A percentile compares a stretch with the other conserved stretches of the same genome.
These are phyloP conservation scores for Alternaria consortialis DNA, from an alignment of 2,329 filamentous ascomycete species.

Conservation along the genomic window DNA sequence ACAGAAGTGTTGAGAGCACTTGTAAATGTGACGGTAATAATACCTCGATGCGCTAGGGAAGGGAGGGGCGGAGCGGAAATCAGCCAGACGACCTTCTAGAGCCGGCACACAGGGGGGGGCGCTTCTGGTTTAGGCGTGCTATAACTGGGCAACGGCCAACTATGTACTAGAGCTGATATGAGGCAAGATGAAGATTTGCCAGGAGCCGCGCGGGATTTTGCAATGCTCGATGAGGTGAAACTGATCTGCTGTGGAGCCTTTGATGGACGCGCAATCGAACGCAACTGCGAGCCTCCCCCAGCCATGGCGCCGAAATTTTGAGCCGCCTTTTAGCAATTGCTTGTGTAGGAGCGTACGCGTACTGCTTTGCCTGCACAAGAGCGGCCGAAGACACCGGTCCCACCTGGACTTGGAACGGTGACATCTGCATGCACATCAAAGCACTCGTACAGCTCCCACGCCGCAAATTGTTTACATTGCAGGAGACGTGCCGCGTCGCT, in stretches of 20 bases:
- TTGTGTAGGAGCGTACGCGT: constrained; percentile 13
- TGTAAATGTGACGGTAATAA: constrained; percentile 34
- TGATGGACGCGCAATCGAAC: constrained; percentile 45
- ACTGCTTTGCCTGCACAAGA: constrained; percentile 4
- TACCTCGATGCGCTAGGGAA: constrained; percentile 35
- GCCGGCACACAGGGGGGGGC: constrained; percentile 30
- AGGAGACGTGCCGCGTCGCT: constrained; percentile 11
- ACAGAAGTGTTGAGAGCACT: constrained; percentile 31
- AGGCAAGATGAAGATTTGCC: constrained; percentile 28
- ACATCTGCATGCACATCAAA: constrained; percentile 1
- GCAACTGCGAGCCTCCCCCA: not conserved
- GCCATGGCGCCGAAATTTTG: constrained; percentile 15
- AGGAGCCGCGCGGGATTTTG: constrained; percentile 28
- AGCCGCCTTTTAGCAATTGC: constrained; percentile 9
- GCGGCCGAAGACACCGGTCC: constrained; percentile 13
- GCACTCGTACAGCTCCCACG: not conserved
- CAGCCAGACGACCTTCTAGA: constrained; percentile 25
- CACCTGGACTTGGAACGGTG: constrained; percentile 2
- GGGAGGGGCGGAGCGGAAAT: constrained; percentile 46
- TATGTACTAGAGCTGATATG: constrained; percentile 12
- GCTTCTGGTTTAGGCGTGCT: constrained; percentile 18
- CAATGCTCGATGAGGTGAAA: constrained; percentile 38
- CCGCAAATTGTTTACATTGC: constrained; percentile 15
- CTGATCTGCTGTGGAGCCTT: constrained; percentile 40
- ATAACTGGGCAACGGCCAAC: constrained; percentile 27